Evolutionary conservation across 441 rosid genomes (phyloP), one percentile per base, ranked within the genome.

Genomic region (Croton setiger): DNA sequence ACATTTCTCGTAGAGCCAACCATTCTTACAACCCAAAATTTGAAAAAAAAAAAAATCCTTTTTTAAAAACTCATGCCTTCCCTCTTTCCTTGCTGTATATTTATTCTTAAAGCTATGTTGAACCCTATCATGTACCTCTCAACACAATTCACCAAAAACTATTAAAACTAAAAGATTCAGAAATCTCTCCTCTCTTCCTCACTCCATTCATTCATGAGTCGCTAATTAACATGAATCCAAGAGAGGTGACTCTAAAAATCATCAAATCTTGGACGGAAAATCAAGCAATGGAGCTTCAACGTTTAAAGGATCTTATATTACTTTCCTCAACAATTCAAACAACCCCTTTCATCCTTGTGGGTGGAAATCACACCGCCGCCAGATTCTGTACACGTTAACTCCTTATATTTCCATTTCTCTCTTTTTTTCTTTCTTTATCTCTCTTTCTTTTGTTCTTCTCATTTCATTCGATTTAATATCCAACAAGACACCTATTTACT

Each of bases 281-380:
- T 17, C 0, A 68, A 63, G 64, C 68, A 47, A 85, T 89, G 91
- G 92, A 91, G 87, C 79, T 80, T 74, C 81, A 85, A 73, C 78
- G 94, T 70, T 68, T 77, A 60, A 84, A 73, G 70, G 84, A 85
- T 76, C 74, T 86, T 74, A 67, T 86, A 76, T 73, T 79, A 37
- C 82, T 85, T 7, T 80, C 88, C 73, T 86, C 81, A 23, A 83
- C 78, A 61, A 60, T 65, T 35, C 83, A 79, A 79, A 82, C 70
- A 61, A 75, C 47, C 56, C 87, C 84, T 33, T 83, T 86, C 17
- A 83, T 85, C 76, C 91, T 87, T 12, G 91, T 85, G 78, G 96
- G 96, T 82, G 97, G 96, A 65, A 91, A 91, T 63, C 97, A 88
- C 75, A 89, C 94, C 11, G 89, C 92, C 44, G 87, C 97, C 45